Evolutionary conservation across 2,329 filamentous ascomycete species (phyloP).

Genomic region (Colletotrichum lentis): DNA sequence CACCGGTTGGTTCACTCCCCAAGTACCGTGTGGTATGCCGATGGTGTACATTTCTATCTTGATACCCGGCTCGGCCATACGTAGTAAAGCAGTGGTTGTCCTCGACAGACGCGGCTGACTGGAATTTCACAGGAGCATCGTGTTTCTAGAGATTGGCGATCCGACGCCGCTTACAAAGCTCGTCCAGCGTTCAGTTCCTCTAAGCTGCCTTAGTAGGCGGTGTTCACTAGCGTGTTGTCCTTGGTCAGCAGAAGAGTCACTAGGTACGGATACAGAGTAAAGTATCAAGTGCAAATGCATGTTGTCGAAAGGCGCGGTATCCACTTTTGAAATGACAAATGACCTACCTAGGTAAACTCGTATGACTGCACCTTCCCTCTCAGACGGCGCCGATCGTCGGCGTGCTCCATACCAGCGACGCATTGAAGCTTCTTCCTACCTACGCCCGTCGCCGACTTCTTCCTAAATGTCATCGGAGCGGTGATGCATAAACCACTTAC

Average conservation of each 20-base stretch:
- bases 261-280: too few relatives aligned
- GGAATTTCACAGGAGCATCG: background rate
- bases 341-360: too few relatives aligned
- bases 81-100: background rate
- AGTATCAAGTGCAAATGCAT: slow-evolving; percentile 21
- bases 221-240: slow-evolving; percentile 7
- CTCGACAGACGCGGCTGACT: background rate
- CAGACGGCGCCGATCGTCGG: slow-evolving; percentile 24
- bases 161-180: background rate
- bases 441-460: background rate
- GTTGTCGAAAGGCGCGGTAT: slow-evolving; percentile 20
- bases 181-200: too few relatives aligned
- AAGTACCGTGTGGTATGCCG: background rate
- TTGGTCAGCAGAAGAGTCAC: slow-evolving; percentile 25
- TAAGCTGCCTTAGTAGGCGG: too few relatives aligned
- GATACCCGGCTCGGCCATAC: too few relatives aligned
- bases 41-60: background rate
- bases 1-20: too few relatives aligned
- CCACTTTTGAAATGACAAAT: slow-evolving; percentile 19
- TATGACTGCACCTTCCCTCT: slow-evolving; percentile 15
- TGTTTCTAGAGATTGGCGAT: slow-evolving; percentile 21
- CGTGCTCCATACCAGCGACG: background rate
- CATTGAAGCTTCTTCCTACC: background rate
- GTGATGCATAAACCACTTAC: too few relatives aligned
- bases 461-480: background rate